Evolutionary conservation across 768 basidiomycete species (phyloP), one percentile per base, ranked within the genome.

Genomic region (Tricholoma matsutake): DNA sequence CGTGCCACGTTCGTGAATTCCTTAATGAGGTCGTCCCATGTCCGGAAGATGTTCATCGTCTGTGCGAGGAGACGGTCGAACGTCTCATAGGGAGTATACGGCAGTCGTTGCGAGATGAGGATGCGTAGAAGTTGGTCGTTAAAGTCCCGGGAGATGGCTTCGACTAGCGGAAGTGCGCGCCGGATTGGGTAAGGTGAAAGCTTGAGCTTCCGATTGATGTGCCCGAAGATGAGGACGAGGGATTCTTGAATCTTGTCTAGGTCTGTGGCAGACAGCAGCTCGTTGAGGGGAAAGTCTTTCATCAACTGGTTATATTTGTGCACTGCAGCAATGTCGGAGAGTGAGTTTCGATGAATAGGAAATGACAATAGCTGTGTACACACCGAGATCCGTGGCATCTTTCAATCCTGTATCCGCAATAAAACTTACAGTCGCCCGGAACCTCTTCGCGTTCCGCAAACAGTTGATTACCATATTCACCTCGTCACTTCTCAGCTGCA

Each of bases 211-310:
- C 95, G 92, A 73, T 93, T 97, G 71, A 98, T 84, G 71, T 99
- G 97, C 0, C 84, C 84, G 69, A 98, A 98, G 71, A 98, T 96
- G 61, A 90, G 82, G 0, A 83, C 75, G 11, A 98, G 79, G 4
- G 92, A 87, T 73, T 97, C 94, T 70, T 96, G 90, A 37, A 98
- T 89, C 78, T 96, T 97, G 72, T 92, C 91, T 1, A 98, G 85
- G 73, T 98, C 97, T 2, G 97, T 97, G 0, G 97, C 94, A 8
- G 96, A 94, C 28, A 99, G 83, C 18, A 98, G 86, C 70, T 98
- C 96, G 71, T 99, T 97, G 29, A 99, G 81, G 0, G 97, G 97
- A 68, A 98, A 98, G 70, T 99, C 97, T 76, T 96, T 97, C 97
- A 99, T 98, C 59, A 98, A 82, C 63, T 92, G 89, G 69, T 99